phyloP scores from a whole-genome alignment of 106 monocot species.

The Dioscorea alata region DNA sequence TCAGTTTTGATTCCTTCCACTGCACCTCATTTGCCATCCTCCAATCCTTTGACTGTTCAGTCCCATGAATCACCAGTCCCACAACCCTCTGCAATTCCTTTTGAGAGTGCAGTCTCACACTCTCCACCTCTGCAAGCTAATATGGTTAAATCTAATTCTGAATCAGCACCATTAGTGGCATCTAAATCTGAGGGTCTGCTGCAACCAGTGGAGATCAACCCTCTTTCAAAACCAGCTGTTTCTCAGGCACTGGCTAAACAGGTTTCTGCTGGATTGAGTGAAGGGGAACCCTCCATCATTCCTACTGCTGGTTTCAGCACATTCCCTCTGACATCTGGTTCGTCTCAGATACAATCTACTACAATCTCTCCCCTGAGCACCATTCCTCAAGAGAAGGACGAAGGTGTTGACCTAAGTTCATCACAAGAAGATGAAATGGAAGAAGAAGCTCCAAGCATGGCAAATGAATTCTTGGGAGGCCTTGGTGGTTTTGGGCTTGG shows the following conservation, averaged over 20 bases:
- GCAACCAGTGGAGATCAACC: slow-evolving; percentile 3
- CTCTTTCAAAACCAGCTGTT: slow-evolving; percentile 13
- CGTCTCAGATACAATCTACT: slow-evolving; percentile 4
- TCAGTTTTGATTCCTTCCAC: slow-evolving; percentile 9
- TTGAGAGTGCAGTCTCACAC: slow-evolving; percentile 3
- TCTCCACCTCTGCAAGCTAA: slow-evolving; percentile 7
- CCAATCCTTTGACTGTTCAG: slow-evolving; percentile 2
- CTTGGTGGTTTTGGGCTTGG: slow-evolving; percentile 70
- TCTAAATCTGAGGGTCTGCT: slow-evolving; percentile 2
- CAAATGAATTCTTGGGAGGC: slow-evolving; percentile 27
- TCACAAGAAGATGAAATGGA: slow-evolving; percentile 94
- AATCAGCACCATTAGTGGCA: slow-evolving; percentile 1
- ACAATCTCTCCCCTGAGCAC: slow-evolving; percentile 1
- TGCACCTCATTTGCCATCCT: slow-evolving; percentile 7
- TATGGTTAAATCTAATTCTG: slow-evolving; percentile 5
- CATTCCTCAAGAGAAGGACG: slow-evolving; percentile 22
- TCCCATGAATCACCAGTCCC: slow-evolving; percentile 5
- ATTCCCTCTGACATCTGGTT: slow-evolving; percentile 6
- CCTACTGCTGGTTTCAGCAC: slow-evolving; percentile 2
- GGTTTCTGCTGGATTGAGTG: neutral
- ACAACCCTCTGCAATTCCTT: neutral
- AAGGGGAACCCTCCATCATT: slow-evolving; percentile 4
- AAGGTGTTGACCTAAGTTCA: slow-evolving; percentile 15
- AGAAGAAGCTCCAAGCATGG: slow-evolving; percentile 69
- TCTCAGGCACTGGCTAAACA: slow-evolving; percentile 13